Percentiles rank a stretch among this genome's conserved stretches.
phyloP scores from a whole-genome alignment of 1,284 basidiomycete species.

The Cystobasidiaceae sp. region DNA sequence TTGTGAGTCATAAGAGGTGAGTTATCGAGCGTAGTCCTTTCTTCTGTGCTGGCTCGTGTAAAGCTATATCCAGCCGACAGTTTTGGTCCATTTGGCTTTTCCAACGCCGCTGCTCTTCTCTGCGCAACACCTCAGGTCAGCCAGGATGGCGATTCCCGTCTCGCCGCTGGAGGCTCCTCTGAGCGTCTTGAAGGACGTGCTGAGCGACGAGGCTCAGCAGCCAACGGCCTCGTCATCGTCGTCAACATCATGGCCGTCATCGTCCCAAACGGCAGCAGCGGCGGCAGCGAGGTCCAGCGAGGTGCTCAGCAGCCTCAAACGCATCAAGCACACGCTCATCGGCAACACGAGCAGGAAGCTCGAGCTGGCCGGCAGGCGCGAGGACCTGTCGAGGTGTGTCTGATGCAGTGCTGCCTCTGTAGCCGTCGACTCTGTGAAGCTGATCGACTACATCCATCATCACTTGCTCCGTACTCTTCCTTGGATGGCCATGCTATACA shows the following conservation, averaged over 20 bases:
- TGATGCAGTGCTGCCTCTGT: not conserved
- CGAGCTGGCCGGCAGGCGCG: not conserved
- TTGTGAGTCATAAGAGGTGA: no score
- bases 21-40: no score
- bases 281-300: not conserved
- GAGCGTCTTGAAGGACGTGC: not conserved
- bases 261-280: no score
- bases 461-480: not conserved
- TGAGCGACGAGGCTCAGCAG: no score
- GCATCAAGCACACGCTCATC: slow-evolving; percentile 25
- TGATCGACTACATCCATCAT: slow-evolving; percentile 3
- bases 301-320: not conserved
- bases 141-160: not conserved
- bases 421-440: not conserved
- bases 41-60: not conserved
- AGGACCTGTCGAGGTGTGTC: slow-evolving; percentile 2
- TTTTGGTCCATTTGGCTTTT: no score
- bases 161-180: not conserved
- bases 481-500: not conserved
- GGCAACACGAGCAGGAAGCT: slow-evolving; percentile 24
- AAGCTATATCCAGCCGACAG: not conserved
- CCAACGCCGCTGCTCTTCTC: no score
- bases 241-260: no score
- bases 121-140: not conserved
- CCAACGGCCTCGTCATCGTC: no score